Evolutionary conservation across 345 rosid genomes (phyloP).

Genomic region (Cardamine occulta): DNA sequence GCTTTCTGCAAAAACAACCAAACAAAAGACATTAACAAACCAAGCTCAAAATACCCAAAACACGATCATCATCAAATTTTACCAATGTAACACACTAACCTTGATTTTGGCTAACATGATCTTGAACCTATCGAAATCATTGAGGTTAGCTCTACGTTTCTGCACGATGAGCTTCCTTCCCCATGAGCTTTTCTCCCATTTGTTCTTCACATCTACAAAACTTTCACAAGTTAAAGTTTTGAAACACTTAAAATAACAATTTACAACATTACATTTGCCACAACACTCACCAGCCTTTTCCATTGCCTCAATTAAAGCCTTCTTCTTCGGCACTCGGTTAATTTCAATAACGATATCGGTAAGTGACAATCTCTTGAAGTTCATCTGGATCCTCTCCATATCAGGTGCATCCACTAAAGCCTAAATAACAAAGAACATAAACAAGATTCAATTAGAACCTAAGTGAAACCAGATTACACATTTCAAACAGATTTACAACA

Average conservation of each 20-base stretch:
- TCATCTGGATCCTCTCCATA: conserved; percentile 90
- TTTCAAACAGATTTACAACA: neutral
- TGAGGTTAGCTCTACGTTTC: conserved; percentile 69
- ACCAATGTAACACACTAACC: conserved; percentile 42
- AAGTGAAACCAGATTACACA: neutral
- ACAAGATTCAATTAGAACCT: neutral
- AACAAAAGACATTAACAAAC: neutral
- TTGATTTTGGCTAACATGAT: conserved; percentile 81
- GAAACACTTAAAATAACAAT: neutral
- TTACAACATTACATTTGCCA: neutral
- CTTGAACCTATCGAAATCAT: conserved; percentile 85
- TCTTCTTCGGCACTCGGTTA: conserved; percentile 79
- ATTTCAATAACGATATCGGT: conserved; percentile 88
- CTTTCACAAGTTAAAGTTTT: conserved; percentile 20
- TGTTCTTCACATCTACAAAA: conserved; percentile 70
- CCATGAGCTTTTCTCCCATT: conserved; percentile 85
- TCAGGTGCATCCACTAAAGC: conserved; percentile 97
- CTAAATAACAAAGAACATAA: conserved; percentile 39
- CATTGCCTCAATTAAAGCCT: conserved; percentile 84
- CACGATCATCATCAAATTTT: neutral
- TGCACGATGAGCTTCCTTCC: conserved; percentile 77
- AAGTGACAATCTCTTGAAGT: conserved; percentile 88
- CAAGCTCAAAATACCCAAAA: neutral
- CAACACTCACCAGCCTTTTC: conserved; percentile 77
- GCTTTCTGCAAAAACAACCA: conserved; percentile 47